phyloP scores from a whole-genome alignment of 306 rosid species.

The Sesbania bispinosa region DNA sequence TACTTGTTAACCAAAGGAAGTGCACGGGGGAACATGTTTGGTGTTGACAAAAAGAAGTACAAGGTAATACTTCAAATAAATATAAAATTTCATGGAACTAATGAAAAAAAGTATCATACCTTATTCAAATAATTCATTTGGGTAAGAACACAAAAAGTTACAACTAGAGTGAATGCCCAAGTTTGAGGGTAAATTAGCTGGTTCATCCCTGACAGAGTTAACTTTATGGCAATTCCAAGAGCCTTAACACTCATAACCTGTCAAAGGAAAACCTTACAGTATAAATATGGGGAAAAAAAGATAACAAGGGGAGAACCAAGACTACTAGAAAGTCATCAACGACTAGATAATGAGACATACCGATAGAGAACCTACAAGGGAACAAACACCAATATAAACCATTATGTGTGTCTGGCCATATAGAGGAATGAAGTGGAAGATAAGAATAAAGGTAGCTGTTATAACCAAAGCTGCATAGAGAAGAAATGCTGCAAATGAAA shows the following conservation, averaged over 20 bases:
- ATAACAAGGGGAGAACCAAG: slow-evolving; percentile 19
- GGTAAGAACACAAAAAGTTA: slow-evolving; percentile 81
- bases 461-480: slow-evolving; percentile 63
- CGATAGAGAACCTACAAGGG: slow-evolving; percentile 97
- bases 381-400: slow-evolving; percentile 98
- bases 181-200: slow-evolving; percentile 93
- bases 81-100: slow-evolving; percentile 6
- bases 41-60: not conserved
- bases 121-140: slow-evolving; percentile 99
- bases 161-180: slow-evolving; percentile 85
- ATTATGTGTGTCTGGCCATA: slow-evolving; percentile 98
- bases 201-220: slow-evolving; percentile 91
- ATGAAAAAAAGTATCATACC: slow-evolving; percentile 43
- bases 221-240: slow-evolving; percentile 94
- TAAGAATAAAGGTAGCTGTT: slow-evolving; percentile 59
- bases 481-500: slow-evolving; percentile 78
- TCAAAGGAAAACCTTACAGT: slow-evolving; percentile 32
- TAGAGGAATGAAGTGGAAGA: slow-evolving; percentile 77
- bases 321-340: slow-evolving; percentile 10
- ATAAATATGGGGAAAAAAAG: slow-evolving; percentile 19
- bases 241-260: slow-evolving; percentile 99
- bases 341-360: slow-evolving; percentile 64
- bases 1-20: too few relatives aligned
- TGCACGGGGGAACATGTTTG: not conserved
- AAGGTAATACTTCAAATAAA: not conserved